Base-by-base conservation (phyloP, 106 monocot genomes). In the Phalaenopsis equestris region DNA sequence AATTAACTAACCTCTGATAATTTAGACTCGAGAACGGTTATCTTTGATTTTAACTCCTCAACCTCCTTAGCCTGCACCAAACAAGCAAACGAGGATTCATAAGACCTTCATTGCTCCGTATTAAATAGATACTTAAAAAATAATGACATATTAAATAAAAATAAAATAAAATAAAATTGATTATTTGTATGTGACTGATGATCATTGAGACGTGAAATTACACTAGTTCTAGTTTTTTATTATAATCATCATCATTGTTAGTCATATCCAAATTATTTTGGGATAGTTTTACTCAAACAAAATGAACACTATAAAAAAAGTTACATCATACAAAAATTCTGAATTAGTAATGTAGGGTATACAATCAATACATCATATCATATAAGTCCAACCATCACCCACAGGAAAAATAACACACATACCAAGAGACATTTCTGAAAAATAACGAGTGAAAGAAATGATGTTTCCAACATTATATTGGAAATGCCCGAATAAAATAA, bases 1-100 rank as follows among this genome's bases (percentile, higher is more conserved):
- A 74, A 74, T 74, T 19, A 74, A 39, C 87, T 86, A 18, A 95
- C 95, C 92, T 92, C 92, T 37, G 72, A 78, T 79, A 95, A 78
- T 80, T 89, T 90, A 1, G 61, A 75, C 85, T 92, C 87, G 67
- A 90, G 84, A 78, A 79, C 57, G 39, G 76, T 84, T 24, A 95
- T 78, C 80, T 86, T 92, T 36, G 47, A 84, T 70, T 84, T 84
- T 58, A 95, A 77, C 72, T 92, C 85, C 73, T 86, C 83, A 67
- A 87, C 76, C 73, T 89, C 92, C 83, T 90, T 86, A 78, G 78
- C 87, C 91, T 92, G 85, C 39, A 77, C 42, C 85, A 38, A 45
- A 15, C 39, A n/a, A 78, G 47, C 21, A 49, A 56, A 16, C 19
- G 2, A 21, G 56, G 17, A 61, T 61, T 55, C 30, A 38, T 77